Base-by-base conservation (phyloP, 305 asterid species). In the Withania somnifera region DNA sequence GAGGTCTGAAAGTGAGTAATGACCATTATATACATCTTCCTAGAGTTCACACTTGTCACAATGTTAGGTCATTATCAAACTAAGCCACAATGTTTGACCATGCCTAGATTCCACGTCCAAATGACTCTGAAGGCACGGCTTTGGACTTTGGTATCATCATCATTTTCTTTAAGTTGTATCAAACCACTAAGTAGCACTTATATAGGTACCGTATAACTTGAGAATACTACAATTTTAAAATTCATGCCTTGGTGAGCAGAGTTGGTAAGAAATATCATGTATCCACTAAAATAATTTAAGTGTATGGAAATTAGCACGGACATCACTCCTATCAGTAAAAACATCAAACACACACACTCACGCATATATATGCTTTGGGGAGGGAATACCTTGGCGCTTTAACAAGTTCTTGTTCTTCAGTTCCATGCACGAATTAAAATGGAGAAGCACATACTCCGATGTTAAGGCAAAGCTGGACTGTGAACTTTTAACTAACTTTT, bases 21-120 rank as follows among this genome's bases (percentile, higher is more conserved):
- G n/a, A 56, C n/a, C n/a, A n/a, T n/a, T n/a, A n/a, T n/a, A n/a
- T n/a, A n/a, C n/a, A 50, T 8, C 45, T 38, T 79, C 58, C 56
- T 61, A 56, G 82, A 56, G 42, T 79, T 38, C 73, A 40, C n/a
- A 13, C 56, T 24, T 58, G 40, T 79, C 57, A 22, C 57, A 40
- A 22, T 61, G 60, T 78, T 54, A 38, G 15, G 82, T 78, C 57
- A 58, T 79, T 56, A 38, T 79, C 75, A 58, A 38, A 57, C 17
- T 28, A 34, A 79, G 71, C 82, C 82, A 57, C 82, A 79, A 79
- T 38, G 17, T 79, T 79, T 79, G 82, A 79, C 82, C 73, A 45
- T 45, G 13, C 40, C 58, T 22, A 73, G 79, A 47, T 73, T 73
- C 60, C 60, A 47, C 8, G 40, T 73, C 17, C 79, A 73, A 47